Percentiles rank a stretch among this genome's conserved stretches.
Conservation (phyloP, 805 yeast species). For the Starmerella cellae region DNA sequence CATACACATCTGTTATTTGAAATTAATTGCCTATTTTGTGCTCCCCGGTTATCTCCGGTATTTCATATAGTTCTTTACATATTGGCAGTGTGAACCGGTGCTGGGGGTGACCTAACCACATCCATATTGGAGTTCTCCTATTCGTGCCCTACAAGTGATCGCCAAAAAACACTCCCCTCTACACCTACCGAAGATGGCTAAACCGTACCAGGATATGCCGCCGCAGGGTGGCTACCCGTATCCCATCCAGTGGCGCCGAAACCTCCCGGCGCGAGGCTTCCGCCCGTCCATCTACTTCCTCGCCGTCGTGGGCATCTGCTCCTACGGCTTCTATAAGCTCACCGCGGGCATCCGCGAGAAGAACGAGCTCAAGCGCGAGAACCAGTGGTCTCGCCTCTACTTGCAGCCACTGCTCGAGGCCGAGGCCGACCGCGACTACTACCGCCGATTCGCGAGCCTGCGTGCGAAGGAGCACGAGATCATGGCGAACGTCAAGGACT, state of each 20-base stretch:
- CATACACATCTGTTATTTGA: no score
- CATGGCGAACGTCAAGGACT: constrained; percentile 49
- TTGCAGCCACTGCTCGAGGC: constrained; percentile 64
- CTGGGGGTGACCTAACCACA: no score
- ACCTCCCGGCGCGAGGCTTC: constrained; percentile 74
- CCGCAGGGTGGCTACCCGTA: constrained; percentile 70
- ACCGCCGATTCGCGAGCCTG: constrained; percentile 55
- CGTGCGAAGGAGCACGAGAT: constrained; percentile 55
- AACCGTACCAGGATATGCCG: constrained; percentile 56
- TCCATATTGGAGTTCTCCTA: neutral
- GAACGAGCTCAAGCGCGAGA: constrained; percentile 58
- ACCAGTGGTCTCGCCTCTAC: constrained; percentile 62
- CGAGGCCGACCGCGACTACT: constrained; percentile 66
- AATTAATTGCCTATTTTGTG: no score
- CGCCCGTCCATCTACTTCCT: constrained; percentile 61
- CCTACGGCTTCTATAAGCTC: constrained; percentile 58
- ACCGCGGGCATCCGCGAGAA: constrained; percentile 60
- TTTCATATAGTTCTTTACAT: no score
- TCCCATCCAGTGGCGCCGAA: constrained; percentile 78
- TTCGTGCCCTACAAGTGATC: neutral
- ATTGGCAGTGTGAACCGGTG: no score
- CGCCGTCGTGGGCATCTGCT: constrained; percentile 48
- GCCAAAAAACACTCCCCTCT: neutral
- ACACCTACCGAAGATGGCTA: constrained; percentile 2
- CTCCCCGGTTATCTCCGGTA: no score